Evolutionary conservation across 345 rosid species (phyloP).

Genomic region (Gossypioides kirkii): DNA sequence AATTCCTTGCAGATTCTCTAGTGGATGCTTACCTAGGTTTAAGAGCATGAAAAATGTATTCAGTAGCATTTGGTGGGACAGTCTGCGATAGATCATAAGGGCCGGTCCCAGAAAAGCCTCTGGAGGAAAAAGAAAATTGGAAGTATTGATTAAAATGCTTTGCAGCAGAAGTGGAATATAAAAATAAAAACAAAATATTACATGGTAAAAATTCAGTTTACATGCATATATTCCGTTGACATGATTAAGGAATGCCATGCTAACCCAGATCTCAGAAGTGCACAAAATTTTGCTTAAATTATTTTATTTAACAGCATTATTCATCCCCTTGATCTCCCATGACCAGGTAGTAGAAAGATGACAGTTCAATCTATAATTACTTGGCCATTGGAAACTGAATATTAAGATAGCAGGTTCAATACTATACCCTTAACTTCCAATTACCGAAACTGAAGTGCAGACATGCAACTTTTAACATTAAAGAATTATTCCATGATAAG

Average conservation of each 20-base stretch:
- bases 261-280: slow-evolving; percentile 1
- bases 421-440: neutral
- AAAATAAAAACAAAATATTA: neutral
- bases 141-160: neutral
- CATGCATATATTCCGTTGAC: neutral
- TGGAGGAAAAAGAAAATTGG: slow-evolving; percentile 21
- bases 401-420: neutral
- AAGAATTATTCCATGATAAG: neutral
- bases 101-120: slow-evolving; percentile 25
- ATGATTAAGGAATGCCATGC: neutral
- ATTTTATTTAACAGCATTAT: neutral
- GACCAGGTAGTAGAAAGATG: neutral
- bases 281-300: neutral
- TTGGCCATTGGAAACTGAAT: neutral
- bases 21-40: slow-evolving; percentile 45
- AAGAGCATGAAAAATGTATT: slow-evolving; percentile 63
- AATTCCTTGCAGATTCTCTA: neutral
- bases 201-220: neutral
- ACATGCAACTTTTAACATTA: neutral
- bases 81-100: slow-evolving; percentile 43
- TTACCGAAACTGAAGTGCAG: neutral
- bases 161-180: neutral
- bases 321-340: neutral
- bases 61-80: slow-evolving; percentile 50
- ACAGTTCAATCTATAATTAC: neutral